These are phyloP conservation scores for Mycena amicta DNA, from an alignment of 768 basidiomycete genomes.

Conservation along the genomic window DNA sequence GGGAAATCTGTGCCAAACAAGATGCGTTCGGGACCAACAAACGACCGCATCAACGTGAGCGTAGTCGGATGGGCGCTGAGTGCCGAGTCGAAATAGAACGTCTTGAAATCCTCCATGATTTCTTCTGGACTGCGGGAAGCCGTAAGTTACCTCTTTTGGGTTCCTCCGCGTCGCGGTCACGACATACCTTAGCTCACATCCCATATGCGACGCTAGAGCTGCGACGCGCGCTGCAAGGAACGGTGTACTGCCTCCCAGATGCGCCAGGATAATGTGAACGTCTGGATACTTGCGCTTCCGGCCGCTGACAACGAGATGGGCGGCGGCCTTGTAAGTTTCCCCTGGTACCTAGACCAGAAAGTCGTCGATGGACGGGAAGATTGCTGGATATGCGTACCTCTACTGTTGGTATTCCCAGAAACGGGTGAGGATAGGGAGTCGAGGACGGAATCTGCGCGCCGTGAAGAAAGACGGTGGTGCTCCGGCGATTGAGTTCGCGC, in stretches of 20 bases:
- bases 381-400: constrained; percentile 45
- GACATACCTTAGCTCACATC: constrained; percentile 49
- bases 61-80: constrained; percentile 59
- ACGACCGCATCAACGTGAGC: constrained; percentile 51
- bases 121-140: constrained; percentile 49
- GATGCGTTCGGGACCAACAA: constrained; percentile 52
- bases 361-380: constrained; percentile 6
- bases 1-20: constrained; percentile 81
- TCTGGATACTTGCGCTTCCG: constrained; percentile 62
- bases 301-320: constrained; percentile 74
- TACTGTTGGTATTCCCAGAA: constrained; percentile 66
- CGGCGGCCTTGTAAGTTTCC: constrained; percentile 82
- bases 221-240: constrained; percentile 72
- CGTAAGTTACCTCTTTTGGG: background rate
- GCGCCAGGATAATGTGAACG: constrained; percentile 69
- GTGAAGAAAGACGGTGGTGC: constrained; percentile 70
- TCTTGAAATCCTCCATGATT: constrained; percentile 68
- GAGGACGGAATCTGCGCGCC: constrained; percentile 69
- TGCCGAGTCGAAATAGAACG: constrained; percentile 77
- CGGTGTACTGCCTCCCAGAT: constrained; percentile 71
- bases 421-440: constrained; percentile 62
- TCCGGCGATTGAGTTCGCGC: constrained; percentile 64
- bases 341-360: constrained; percentile 64
- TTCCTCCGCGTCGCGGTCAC: too few species aligned
- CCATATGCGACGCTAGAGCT: constrained; percentile 69